A percentile compares a stretch with the other conserved stretches of the same genome.
These are phyloP conservation scores for Blastocladiella britannica DNA, from an alignment of 192 early-diverging fungal genomes.

Conservation along the genomic window DNA sequence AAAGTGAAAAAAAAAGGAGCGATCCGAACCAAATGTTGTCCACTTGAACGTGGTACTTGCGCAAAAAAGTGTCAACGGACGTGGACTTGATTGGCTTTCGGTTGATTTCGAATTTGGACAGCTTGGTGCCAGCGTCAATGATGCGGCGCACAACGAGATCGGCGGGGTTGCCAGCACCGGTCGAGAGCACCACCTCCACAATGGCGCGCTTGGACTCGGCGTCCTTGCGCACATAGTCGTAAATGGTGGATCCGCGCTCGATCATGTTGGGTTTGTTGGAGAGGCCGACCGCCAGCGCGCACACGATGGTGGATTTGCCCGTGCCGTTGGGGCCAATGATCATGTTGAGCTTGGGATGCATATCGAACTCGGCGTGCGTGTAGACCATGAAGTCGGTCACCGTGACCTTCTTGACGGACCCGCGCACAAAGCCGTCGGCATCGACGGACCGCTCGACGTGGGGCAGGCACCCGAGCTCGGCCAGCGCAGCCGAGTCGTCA, in stretches of 20 bases:
- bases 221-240: background rate
- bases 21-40: background rate
- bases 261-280: background rate
- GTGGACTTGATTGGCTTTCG: background rate
- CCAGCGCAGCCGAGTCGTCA: no score
- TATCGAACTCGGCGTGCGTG: background rate
- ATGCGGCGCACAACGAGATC: background rate
- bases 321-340: conserved; percentile 1
- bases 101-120: background rate
- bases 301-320: background rate
- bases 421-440: background rate
- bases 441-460: background rate
- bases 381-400: conserved; percentile 1
- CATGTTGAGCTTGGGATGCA: background rate
- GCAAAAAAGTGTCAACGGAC: no score
- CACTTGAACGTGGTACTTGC: background rate
- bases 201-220: background rate
- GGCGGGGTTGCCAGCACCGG: background rate
- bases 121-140: background rate
- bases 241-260: background rate
- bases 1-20: background rate
- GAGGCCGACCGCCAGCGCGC: background rate
- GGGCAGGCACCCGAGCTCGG: no score
- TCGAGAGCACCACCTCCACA: background rate
- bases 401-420: background rate